Evolutionary conservation across 2,329 filamentous ascomycete genomes (phyloP).

Genomic region (Didymella segeticola): DNA sequence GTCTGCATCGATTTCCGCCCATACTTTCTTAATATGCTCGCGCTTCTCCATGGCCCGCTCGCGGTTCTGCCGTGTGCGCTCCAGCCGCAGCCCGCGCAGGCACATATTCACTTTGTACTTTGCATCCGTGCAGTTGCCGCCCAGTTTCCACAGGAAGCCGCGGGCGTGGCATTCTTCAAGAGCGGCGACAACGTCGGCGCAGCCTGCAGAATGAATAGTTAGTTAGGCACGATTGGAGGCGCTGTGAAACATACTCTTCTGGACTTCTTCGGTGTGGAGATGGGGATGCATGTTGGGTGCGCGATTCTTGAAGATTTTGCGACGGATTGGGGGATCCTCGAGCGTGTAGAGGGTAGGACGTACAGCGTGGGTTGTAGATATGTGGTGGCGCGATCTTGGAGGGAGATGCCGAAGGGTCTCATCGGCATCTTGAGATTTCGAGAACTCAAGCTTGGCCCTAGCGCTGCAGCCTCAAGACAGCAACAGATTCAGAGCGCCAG

Average conservation of each 20-base stretch:
- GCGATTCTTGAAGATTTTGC: not conserved
- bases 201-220: constrained; percentile 64
- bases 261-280: constrained; percentile 89
- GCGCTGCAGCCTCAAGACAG: constrained; percentile 20
- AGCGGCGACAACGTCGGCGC: constrained; percentile 90
- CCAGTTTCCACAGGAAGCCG: constrained; percentile 90
- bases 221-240: constrained; percentile 6
- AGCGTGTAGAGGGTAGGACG: not conserved
- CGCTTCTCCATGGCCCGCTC: constrained; percentile 71
- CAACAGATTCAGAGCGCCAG: not conserved
- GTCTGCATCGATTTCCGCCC: constrained; percentile 78
- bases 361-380: not conserved
- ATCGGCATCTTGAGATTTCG: constrained; percentile 29
- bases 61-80: constrained; percentile 79
- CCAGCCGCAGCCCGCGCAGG: constrained; percentile 78
- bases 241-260: constrained; percentile 65
- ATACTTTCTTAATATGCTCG: constrained; percentile 76
- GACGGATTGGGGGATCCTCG: not conserved
- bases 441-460: constrained; percentile 28
- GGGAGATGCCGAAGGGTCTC: constrained; percentile 6
- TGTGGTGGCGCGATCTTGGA: constrained; percentile 11
- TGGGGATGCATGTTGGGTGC: constrained; percentile 86
- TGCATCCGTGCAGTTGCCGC: constrained; percentile 87
- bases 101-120: constrained; percentile 88
- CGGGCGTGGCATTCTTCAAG: constrained; percentile 94